Evolutionary conservation across 495 filamentous ascomycete species (phyloP).

Genomic region (Podospora fimiseda): DNA sequence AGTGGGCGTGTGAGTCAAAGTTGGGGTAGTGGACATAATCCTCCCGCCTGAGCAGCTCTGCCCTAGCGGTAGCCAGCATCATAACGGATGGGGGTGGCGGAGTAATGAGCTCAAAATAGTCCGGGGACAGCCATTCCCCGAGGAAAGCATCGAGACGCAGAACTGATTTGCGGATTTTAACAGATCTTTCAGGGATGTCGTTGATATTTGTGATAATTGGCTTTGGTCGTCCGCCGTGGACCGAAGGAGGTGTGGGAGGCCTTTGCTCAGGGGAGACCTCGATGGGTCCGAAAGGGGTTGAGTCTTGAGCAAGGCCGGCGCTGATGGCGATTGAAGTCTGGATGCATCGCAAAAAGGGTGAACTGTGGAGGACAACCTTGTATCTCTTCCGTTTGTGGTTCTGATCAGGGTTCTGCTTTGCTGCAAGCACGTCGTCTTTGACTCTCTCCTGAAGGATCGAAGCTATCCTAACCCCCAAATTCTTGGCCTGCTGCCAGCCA

Average conservation of each 20-base stretch:
- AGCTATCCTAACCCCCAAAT: constrained; percentile 72
- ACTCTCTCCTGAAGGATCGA: constrained; percentile 55
- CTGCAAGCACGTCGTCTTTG: constrained; percentile 30
- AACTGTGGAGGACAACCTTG: constrained; percentile 80
- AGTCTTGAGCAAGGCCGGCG: constrained; percentile 72
- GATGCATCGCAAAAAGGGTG: constrained; percentile 85
- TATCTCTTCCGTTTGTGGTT: constrained; percentile 52
- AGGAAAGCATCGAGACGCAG: constrained; percentile 86
- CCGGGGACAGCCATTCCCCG: constrained; percentile 89
- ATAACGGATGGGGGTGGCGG: constrained; percentile 78
- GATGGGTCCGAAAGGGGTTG: constrained; percentile 26
- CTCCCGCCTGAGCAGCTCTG: constrained; percentile 67
- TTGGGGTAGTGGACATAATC: constrained; percentile 50
- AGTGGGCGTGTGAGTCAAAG: constrained; percentile 27
- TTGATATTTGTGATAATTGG: constrained; percentile 12
- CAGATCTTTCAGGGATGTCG: not conserved
- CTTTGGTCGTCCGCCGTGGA: constrained; percentile 7
- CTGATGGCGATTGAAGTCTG: constrained; percentile 89
- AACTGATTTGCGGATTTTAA: constrained; percentile 43
- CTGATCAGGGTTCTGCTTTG: constrained; percentile 5
- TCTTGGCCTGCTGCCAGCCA: constrained; percentile 81
- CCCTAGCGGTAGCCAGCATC: constrained; percentile 83
- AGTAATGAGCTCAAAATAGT: constrained; percentile 88
- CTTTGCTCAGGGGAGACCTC: constrained; percentile 4
- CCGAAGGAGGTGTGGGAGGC: constrained; percentile 9